A percentile compares a stretch with the other conserved stretches of the same genome.
These are phyloP conservation scores for Linum usitatissimum DNA, from an alignment of 345 rosid genomes.

Conservation along the genomic window DNA sequence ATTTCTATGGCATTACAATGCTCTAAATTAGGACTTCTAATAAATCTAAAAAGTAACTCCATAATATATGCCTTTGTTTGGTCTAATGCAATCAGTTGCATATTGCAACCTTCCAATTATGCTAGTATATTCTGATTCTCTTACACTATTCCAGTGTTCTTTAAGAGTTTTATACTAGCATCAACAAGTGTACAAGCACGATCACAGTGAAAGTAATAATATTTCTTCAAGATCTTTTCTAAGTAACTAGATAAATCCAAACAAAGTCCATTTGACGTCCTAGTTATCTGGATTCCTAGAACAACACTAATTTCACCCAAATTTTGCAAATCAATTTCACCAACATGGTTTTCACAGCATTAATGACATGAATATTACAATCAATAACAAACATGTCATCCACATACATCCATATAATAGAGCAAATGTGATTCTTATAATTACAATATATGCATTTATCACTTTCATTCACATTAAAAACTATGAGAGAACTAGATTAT, in stretches of 20 bases:
- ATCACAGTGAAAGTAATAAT: neutral
- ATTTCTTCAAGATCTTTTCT: neutral
- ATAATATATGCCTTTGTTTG: neutral
- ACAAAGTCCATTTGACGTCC: neutral
- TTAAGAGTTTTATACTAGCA: neutral
- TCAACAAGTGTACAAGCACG: neutral
- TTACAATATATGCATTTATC: neutral
- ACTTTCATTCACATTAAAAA: neutral
- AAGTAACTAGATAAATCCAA: neutral
- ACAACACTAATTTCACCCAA: neutral
- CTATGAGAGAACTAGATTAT: neutral
- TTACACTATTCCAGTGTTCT: neutral
- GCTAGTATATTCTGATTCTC: neutral
- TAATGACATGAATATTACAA: neutral
- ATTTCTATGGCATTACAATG: neutral
- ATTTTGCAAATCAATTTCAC: neutral
- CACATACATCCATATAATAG: neutral
- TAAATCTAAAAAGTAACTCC: neutral
- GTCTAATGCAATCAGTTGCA: neutral
- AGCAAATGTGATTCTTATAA: neutral
- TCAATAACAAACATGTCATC: neutral
- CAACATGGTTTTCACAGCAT: neutral
- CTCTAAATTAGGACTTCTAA: neutral
- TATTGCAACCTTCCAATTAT: neutral
- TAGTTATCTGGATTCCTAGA: neutral